Percentiles rank a stretch among this genome's conserved stretches.
Evolutionary conservation across 208 protist species (phyloP).

Genomic region (Naegleria lovaniensis): DNA sequence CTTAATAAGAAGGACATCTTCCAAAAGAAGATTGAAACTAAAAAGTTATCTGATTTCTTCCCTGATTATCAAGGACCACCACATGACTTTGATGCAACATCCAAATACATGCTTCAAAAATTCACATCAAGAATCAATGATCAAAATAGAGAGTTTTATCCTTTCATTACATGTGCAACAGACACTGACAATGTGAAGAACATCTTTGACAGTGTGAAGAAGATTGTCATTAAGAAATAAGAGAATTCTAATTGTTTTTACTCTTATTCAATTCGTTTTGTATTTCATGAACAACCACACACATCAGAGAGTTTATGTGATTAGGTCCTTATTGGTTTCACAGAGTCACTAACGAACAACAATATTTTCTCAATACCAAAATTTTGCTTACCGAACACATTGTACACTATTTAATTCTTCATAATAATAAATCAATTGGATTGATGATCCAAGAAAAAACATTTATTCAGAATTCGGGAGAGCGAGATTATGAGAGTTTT

Average conservation of each 20-base stretch:
- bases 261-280: too few species aligned
- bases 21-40: conserved; percentile 55
- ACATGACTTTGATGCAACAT: neutral
- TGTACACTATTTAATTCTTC: too few species aligned
- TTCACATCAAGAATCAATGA: neutral
- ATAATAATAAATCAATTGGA: too few species aligned
- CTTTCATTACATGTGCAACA: neutral
- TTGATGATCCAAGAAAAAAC: too few species aligned
- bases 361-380: too few species aligned
- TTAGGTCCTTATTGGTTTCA: too few species aligned
- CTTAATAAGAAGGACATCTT: conserved; percentile 67
- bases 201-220: neutral
- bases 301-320: too few species aligned
- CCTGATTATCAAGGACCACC: conserved; percentile 56
- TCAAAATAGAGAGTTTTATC: conserved; percentile 1
- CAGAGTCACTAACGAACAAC: too few species aligned
- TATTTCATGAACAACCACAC: too few species aligned
- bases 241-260: neutral
- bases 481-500: too few species aligned
- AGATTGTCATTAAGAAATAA: conserved; percentile 5
- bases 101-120: conserved; percentile 13
- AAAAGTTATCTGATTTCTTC: conserved; percentile 55
- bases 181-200: conserved; percentile 15
- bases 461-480: too few species aligned
- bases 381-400: too few species aligned